Evolutionary conservation across 1,139 yeast species (phyloP), one percentile per base, ranked within the genome.

Genomic region (Zhuliangozyma parablackwelliae): DNA sequence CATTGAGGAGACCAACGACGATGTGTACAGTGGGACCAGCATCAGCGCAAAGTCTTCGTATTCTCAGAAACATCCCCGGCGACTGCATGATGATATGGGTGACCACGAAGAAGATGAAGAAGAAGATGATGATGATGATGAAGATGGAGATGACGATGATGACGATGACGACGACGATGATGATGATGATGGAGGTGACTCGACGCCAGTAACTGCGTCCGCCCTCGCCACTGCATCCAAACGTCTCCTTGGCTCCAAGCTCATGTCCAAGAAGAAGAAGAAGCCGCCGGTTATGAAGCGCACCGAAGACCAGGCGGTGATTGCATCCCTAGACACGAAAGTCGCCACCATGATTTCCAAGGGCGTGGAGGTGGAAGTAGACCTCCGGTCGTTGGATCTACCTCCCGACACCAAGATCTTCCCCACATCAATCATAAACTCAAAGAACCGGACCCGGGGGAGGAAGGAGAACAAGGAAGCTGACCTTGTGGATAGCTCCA

Each of bases 381-480:
- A 68, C 43, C 52, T 69, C 32, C 56, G 63, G 27, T 59, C 69
- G 9, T 53, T 69, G 27, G 74, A 68, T 44, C 53, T 69, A 31
- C 76, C 75, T 4, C 65, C 68, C 11, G 55, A 59, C 38, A 62
- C 73, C 9, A 63, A 68, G 45, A 61, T 66, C 12, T 59, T 56
- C 35, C 69, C 72, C 6, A 53, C 66, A 5, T 56, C 54, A 31
- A 57, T 62, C 5, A 59, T 61, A 11, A 62, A 61, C 41, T 57
- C 63, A 26, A 65, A 63, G 38, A 60, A 54, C 33, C 55, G 70
- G 13, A 66, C 70, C 1, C 57, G 76, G 30, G 76, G 76, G 5
- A 58, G 76, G 21, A 70, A 70, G 44, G 75, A 70, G 38, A 69
- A 69, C 45, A 68, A 67, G 41, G 69, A 65, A 36, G 75, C 75